phyloP scores from a whole-genome alignment of 352 stramenopile genomes.

The Globisporangium irregulare region DNA sequence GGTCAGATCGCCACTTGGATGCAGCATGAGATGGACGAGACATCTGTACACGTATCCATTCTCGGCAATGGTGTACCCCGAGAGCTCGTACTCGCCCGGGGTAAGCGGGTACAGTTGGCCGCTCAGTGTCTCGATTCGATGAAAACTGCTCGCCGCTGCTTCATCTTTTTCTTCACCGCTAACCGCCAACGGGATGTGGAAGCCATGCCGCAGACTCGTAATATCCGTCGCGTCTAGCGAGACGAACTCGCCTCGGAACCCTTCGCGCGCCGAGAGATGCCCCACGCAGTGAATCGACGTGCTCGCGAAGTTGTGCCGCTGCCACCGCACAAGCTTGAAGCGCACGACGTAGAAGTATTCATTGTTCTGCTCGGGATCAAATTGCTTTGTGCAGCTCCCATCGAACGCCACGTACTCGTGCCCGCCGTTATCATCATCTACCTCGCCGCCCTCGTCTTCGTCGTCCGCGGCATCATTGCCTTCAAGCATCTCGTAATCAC shows the following conservation, averaged over 20 bases:
- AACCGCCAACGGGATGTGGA: slow-evolving; percentile 3
- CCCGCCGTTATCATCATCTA: not conserved
- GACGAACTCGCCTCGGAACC: slow-evolving; percentile 19
- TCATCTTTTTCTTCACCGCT: not conserved
- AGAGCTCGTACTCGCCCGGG: slow-evolving; percentile 47
- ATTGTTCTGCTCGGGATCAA: slow-evolving; percentile 10
- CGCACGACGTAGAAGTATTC: slow-evolving; percentile 33
- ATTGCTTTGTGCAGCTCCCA: slow-evolving; percentile 7
- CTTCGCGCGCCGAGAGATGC: slow-evolving; percentile 13
- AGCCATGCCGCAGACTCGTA: not conserved
- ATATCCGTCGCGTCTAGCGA: slow-evolving; percentile 11
- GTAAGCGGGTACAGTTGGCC: slow-evolving; percentile 43
- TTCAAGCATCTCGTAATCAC: not conserved
- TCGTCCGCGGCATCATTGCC: not conserved
- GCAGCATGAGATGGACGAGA: slow-evolving; percentile 32
- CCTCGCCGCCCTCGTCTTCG: not conserved
- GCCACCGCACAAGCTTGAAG: slow-evolving; percentile 48
- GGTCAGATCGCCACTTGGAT: slow-evolving; percentile 35
- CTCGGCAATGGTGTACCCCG: slow-evolving; percentile 52
- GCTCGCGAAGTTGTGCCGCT: slow-evolving; percentile 20
- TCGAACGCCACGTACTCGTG: slow-evolving; percentile 11
- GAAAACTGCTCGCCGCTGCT: not conserved
- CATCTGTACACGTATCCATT: slow-evolving; percentile 64
- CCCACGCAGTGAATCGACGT: slow-evolving; percentile 21
- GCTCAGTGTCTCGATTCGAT: slow-evolving; percentile 23